Evolutionary conservation across 352 stramenopile genomes (phyloP).

Genomic region (Globisporangium nodosum): DNA sequence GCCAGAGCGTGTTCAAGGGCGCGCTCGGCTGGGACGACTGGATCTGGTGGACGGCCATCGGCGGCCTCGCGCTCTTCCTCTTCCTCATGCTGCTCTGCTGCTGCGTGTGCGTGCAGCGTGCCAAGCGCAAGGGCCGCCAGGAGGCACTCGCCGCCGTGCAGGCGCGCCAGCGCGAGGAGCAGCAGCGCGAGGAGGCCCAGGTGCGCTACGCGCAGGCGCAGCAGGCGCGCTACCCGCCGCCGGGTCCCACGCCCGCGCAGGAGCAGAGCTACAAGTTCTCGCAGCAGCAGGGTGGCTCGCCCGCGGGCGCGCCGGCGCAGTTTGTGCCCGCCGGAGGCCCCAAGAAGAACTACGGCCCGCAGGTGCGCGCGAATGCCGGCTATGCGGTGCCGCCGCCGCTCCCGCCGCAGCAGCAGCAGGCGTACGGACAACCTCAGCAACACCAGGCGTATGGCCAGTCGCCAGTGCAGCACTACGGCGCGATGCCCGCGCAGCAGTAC

Average conservation of each 20-base stretch:
- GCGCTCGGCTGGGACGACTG: slow-evolving; percentile 72
- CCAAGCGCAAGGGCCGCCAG: slow-evolving; percentile 70
- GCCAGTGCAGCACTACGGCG: slow-evolving; percentile 20
- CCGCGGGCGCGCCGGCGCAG: slow-evolving; percentile 8
- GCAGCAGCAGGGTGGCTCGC: slow-evolving; percentile 22
- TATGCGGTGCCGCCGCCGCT: slow-evolving; percentile 18
- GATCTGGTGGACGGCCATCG: slow-evolving; percentile 71
- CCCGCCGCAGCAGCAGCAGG: slow-evolving; percentile 8
- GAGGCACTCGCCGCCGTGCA: slow-evolving; percentile 60
- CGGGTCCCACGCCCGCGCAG: slow-evolving; percentile 8
- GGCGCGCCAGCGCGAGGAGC: slow-evolving; percentile 37
- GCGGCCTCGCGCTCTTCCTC: slow-evolving; percentile 55
- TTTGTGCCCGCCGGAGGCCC: slow-evolving; percentile 7
- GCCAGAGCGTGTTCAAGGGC: slow-evolving; percentile 63
- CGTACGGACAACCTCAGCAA: slow-evolving; percentile 16
- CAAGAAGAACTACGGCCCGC: slow-evolving; percentile 27
- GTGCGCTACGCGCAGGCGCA: slow-evolving; percentile 45
- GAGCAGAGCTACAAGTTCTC: slow-evolving; percentile 20
- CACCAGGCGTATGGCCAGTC: slow-evolving; percentile 13
- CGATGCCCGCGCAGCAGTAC: slow-evolving; percentile 9
- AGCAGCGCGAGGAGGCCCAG: slow-evolving; percentile 41
- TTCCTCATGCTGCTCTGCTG: slow-evolving; percentile 68
- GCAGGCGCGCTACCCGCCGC: slow-evolving; percentile 27
- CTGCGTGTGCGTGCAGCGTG: slow-evolving; percentile 70
- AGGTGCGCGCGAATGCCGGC: slow-evolving; percentile 34